Evolutionary conservation across 2,329 filamentous ascomycete genomes (phyloP).

Genomic region (Colletotrichum sublineola): DNA sequence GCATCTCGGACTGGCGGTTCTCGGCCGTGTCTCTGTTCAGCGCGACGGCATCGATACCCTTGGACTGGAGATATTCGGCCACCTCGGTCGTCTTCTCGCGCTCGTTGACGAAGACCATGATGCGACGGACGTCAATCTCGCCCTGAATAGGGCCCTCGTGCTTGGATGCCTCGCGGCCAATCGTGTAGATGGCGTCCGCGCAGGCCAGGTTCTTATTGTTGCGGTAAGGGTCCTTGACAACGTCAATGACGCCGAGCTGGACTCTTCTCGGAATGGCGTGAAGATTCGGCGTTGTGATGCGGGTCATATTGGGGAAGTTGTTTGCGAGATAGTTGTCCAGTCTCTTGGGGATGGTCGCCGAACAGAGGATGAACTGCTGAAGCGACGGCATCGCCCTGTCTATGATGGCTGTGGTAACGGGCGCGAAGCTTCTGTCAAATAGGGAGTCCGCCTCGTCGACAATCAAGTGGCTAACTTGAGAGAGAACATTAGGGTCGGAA

Average conservation of each 20-base stretch:
- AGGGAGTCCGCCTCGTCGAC: conserved; percentile 97
- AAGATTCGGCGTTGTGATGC: conserved; percentile 93
- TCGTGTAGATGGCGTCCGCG: conserved; percentile 93
- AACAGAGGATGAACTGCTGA: conserved; percentile 90
- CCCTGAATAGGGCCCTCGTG: conserved; percentile 69
- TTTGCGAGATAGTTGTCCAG: conserved; percentile 87
- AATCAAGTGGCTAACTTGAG: conserved; percentile 89
- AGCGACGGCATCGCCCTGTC: conserved; percentile 85
- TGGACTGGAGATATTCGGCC: conserved; percentile 81
- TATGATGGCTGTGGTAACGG: conserved; percentile 84
- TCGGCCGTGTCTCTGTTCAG: conserved; percentile 88
- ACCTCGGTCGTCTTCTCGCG: conserved; percentile 88
- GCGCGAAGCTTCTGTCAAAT: conserved; percentile 91
- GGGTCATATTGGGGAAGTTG: conserved; percentile 84
- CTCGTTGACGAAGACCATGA: conserved; percentile 97
- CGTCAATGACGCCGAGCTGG: conserved; percentile 92
- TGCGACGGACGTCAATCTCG: conserved; percentile 79
- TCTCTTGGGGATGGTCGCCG: conserved; percentile 92
- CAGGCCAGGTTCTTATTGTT: conserved; percentile 95
- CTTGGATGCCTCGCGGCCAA: conserved; percentile 79
- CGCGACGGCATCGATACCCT: conserved; percentile 90
- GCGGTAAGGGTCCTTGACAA: conserved; percentile 90
- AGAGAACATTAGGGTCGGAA: conserved; percentile 90
- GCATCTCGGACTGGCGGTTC: conserved; percentile 80
- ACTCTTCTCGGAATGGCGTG: conserved; percentile 96